Evolutionary conservation across 2,329 filamentous ascomycete genomes (phyloP).

Genomic region (Trichophyton schoenleinii): DNA sequence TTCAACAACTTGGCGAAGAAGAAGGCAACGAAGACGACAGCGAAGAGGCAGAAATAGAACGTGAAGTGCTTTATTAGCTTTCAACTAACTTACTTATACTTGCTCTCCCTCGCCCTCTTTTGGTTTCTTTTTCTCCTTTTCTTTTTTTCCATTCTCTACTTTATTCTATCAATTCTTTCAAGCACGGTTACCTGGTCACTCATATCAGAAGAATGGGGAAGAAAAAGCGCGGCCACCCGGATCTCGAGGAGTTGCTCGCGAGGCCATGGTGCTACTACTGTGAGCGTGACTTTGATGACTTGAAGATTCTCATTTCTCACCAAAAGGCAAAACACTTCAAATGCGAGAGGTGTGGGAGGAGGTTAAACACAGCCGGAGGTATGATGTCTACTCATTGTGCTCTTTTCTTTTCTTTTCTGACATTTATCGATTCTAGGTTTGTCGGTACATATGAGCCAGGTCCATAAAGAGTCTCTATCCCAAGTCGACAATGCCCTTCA

Average conservation of each 20-base stretch:
- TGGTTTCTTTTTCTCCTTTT: neutral
- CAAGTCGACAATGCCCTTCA: slow-evolving; percentile 85
- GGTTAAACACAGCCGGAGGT: slow-evolving; percentile 92
- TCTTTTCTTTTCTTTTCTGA: slow-evolving; percentile 4
- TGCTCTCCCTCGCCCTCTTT: neutral
- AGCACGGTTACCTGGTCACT: neutral
- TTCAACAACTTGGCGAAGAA: neutral
- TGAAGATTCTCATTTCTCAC: slow-evolving; percentile 92
- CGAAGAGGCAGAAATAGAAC: neutral
- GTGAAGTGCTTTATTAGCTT: neutral
- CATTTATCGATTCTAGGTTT: slow-evolving; percentile 48
- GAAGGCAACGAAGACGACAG: neutral
- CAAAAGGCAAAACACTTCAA: slow-evolving; percentile 99
- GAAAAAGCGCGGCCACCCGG: slow-evolving; percentile 76
- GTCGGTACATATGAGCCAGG: slow-evolving; percentile 93
- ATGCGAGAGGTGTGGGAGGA: slow-evolving; percentile 77
- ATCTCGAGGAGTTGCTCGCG: slow-evolving; percentile 74
- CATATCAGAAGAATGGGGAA: slow-evolving; percentile 55
- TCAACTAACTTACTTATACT: neutral
- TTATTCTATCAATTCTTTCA: slow-evolving; percentile 3
- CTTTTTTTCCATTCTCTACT: neutral
- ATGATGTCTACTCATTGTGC: slow-evolving; percentile 20
- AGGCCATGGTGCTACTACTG: slow-evolving; percentile 98
- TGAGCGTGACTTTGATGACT: slow-evolving; percentile 95
- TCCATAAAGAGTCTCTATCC: slow-evolving; percentile 84